phyloP scores from a whole-genome alignment of 192 early-diverging fungal genomes.

The Entomortierella chlamydospora region DNA sequence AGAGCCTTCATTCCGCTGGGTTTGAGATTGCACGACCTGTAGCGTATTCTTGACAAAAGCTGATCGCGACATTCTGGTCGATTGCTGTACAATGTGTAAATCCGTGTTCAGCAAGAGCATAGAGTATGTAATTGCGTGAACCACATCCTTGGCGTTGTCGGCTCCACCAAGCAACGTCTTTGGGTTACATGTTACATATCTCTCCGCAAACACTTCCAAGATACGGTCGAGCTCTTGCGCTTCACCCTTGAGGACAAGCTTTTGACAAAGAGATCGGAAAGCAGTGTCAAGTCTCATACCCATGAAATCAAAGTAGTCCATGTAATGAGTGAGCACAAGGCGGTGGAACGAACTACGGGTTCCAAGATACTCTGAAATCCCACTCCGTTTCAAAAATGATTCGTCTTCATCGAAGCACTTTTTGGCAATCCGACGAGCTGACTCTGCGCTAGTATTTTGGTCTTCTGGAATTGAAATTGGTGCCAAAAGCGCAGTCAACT shows the following conservation, averaged over 20 bases:
- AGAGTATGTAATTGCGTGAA: constrained; percentile 89
- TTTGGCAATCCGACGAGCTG: constrained; percentile 18
- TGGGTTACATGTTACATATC: constrained; percentile 88
- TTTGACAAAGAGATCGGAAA: constrained; percentile 81
- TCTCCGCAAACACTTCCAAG: constrained; percentile 82
- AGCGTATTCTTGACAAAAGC: constrained; percentile 82
- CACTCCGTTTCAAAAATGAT: constrained; percentile 54
- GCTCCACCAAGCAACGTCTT: constrained; percentile 59
- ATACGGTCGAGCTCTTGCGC: constrained; percentile 94
- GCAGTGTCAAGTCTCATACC: constrained; percentile 79
- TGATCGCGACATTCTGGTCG: constrained; percentile 78
- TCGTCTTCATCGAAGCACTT: constrained; percentile 60
- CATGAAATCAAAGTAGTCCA: constrained; percentile 83
- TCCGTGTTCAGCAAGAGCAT: constrained; percentile 93
- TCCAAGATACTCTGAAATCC: constrained; percentile 64
- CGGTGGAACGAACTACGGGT: constrained; percentile 66
- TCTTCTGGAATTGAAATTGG: constrained; percentile 11
- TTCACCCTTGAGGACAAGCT: constrained; percentile 89
- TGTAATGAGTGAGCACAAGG: constrained; percentile 72
- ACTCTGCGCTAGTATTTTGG: background rate
- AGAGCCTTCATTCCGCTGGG: background rate
- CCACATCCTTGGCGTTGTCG: constrained; percentile 72
- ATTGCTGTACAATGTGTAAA: constrained; percentile 85
- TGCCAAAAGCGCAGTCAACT: background rate
- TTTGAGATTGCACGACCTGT: constrained; percentile 35